A percentile compares a stretch with the other conserved stretches of the same genome.
phyloP scores from a whole-genome alignment of 352 stramenopile genomes.

The Globisporangium mamillatum region DNA sequence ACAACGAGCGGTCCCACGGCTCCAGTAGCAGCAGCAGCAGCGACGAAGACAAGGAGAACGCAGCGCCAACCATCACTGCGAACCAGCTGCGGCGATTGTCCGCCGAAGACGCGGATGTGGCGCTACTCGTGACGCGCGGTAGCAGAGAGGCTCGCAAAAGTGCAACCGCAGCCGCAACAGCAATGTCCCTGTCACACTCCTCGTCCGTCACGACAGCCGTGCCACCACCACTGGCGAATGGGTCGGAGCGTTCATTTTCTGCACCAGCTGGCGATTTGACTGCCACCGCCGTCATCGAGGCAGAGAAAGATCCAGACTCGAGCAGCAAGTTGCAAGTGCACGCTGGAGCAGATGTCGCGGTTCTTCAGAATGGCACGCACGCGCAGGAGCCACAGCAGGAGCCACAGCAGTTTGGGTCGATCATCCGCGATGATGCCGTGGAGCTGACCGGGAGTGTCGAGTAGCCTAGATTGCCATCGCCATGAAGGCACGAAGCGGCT shows the following conservation, averaged over 20 bases:
- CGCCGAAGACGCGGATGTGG: neutral
- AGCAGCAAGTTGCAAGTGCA: slow-evolving; percentile 2
- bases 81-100: slow-evolving; percentile 4
- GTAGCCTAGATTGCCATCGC: neutral
- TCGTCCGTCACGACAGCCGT: slow-evolving; percentile 2
- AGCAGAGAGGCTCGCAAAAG: slow-evolving; percentile 3
- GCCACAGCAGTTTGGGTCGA: neutral
- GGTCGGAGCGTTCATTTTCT: slow-evolving; percentile 6
- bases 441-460: neutral
- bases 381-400: neutral
- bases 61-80: neutral
- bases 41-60: slow-evolving; percentile 48
- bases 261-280: slow-evolving; percentile 4
- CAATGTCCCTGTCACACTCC: neutral
- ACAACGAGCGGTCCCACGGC: slow-evolving; percentile 14
- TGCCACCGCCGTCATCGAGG: neutral
- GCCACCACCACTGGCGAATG: neutral
- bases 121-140: neutral
- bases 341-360: neutral
- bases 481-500: neutral
- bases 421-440: neutral
- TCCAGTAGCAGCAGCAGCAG: slow-evolving; percentile 14
- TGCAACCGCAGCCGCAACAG: neutral
- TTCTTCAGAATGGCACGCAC: neutral
- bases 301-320: neutral